A percentile compares a stretch with the other conserved stretches of the same genome.
Conservation (phyloP, 345 rosid genomes). For the Populus euphratica region DNA sequence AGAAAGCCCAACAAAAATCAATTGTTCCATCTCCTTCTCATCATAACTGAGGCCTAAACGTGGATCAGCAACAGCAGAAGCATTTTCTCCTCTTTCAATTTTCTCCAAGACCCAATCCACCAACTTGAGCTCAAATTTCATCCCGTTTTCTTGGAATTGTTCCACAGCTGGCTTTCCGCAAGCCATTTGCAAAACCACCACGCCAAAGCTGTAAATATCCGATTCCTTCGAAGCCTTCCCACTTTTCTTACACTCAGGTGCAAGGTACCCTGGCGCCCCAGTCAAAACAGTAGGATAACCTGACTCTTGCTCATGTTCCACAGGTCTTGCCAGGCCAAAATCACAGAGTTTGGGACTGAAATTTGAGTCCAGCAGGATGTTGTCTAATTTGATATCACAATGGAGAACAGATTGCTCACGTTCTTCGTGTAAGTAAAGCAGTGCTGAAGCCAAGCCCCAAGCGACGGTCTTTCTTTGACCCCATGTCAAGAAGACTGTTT, state of each 20-base stretch:
- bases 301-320: neutral
- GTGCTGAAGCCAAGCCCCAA: neutral
- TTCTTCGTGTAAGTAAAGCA: conserved; percentile 3
- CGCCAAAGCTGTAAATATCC: conserved; percentile 13
- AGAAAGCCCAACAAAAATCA: neutral
- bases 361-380: neutral
- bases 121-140: neutral
- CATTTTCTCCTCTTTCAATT: neutral
- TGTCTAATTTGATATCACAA: conserved; percentile 5
- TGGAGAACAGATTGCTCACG: neutral
- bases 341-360: conserved; percentile 3
- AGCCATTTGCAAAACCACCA: conserved; percentile 7
- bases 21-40: neutral
- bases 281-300: neutral
- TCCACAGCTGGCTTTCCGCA: neutral
- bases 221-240: neutral
- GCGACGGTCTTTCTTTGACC: neutral
- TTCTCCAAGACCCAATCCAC: neutral
- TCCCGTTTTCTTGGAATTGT: neutral
- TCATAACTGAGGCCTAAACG: neutral
- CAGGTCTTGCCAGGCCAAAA: conserved; percentile 6
- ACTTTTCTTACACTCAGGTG: neutral
- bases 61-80: conserved; percentile 3
- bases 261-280: neutral
- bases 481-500: neutral